Evolutionary conservation across 2,329 filamentous ascomycete genomes (phyloP).

Genomic region (Colletotrichum eleusines): DNA sequence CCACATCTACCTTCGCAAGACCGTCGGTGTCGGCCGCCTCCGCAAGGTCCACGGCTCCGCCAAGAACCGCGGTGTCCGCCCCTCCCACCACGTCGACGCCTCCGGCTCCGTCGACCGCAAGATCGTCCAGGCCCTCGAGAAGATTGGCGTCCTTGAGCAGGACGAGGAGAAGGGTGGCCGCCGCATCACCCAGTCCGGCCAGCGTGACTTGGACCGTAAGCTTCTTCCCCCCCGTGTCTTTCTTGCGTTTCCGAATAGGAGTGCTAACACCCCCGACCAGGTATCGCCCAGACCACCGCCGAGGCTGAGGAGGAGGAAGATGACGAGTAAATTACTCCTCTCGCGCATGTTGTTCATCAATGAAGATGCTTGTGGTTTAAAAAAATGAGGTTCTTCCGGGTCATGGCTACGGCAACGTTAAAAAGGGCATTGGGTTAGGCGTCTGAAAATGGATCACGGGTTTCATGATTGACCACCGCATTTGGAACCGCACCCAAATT

Average conservation of each 20-base stretch:
- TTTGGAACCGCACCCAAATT: constrained; percentile 31
- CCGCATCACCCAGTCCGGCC: constrained; percentile 96
- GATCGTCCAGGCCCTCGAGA: constrained; percentile 96
- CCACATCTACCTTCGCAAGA: constrained; percentile 99
- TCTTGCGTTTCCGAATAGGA: neutral
- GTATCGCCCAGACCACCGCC: constrained; percentile 84
- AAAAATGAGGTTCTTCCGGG: constrained; percentile 28
- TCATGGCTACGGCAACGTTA: constrained; percentile 26
- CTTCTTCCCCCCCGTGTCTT: constrained; percentile 28
- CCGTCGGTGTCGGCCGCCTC: constrained; percentile 96
- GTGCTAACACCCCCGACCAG: constrained; percentile 46
- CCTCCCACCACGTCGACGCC: constrained; percentile 95
- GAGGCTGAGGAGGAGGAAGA: constrained; percentile 78
- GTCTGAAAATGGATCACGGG: constrained; percentile 41
- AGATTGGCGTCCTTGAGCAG: constrained; percentile 97
- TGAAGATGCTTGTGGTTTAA: constrained; percentile 27
- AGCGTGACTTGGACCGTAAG: constrained; percentile 96
- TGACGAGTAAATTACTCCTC: constrained; percentile 68
- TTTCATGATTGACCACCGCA: constrained; percentile 32
- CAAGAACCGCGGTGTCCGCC: constrained; percentile 96
- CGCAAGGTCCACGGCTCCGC: constrained; percentile 95
- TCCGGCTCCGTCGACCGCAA: constrained; percentile 97
- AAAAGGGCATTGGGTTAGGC: constrained; percentile 37
- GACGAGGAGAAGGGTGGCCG: constrained; percentile 99
- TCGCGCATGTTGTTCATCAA: neutral